These are phyloP conservation scores for Zymoseptoria pseudotritici DNA, from an alignment of 2,329 filamentous ascomycete species.

Conservation along the genomic window DNA sequence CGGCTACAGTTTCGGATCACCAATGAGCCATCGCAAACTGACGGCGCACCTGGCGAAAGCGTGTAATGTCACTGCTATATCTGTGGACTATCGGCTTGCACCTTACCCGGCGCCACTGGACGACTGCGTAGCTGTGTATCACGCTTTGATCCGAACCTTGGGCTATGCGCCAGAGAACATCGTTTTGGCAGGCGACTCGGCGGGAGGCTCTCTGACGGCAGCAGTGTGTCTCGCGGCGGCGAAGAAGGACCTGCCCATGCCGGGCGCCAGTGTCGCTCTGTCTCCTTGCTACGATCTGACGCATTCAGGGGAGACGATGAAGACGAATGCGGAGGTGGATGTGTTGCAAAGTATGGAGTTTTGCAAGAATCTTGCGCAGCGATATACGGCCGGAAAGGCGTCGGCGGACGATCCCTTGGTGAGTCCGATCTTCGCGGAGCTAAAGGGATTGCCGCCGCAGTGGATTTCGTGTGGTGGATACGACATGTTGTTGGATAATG, in stretches of 20 bases:
- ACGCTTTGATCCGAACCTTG: constrained; percentile 45
- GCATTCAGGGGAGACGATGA: constrained; percentile 8
- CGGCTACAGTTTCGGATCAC: constrained; percentile 21
- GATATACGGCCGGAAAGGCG: constrained; percentile 10
- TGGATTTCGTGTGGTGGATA: constrained; percentile 47
- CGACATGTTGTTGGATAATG: constrained; percentile 48
- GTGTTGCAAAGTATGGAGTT: constrained; percentile 15
- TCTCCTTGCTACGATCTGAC: constrained; percentile 23
- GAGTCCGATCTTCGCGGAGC: constrained; percentile 16
- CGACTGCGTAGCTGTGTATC: constrained; percentile 51
- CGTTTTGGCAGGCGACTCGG: constrained; percentile 20
- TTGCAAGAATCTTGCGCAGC: constrained; percentile 14
- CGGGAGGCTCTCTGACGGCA: constrained; percentile 21
- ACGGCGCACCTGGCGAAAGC: constrained; percentile 36
- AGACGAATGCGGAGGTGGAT: constrained; percentile 17
- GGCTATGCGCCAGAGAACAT: constrained; percentile 24
- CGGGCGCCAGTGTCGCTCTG: constrained; percentile 17
- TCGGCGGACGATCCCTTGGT: constrained; percentile 13
- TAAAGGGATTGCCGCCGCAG: constrained; percentile 35
- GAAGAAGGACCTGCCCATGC: constrained; percentile 14
- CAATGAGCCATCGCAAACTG: constrained; percentile 21
- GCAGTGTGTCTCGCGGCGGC: constrained; percentile 18
- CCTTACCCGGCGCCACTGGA: constrained; percentile 49
- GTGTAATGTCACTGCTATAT: constrained; percentile 44
- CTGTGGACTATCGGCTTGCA: constrained; percentile 51